These are phyloP conservation scores for Diplodia scrobiculata DNA, from an alignment of 2,329 filamentous ascomycete species.

Conservation along the genomic window DNA sequence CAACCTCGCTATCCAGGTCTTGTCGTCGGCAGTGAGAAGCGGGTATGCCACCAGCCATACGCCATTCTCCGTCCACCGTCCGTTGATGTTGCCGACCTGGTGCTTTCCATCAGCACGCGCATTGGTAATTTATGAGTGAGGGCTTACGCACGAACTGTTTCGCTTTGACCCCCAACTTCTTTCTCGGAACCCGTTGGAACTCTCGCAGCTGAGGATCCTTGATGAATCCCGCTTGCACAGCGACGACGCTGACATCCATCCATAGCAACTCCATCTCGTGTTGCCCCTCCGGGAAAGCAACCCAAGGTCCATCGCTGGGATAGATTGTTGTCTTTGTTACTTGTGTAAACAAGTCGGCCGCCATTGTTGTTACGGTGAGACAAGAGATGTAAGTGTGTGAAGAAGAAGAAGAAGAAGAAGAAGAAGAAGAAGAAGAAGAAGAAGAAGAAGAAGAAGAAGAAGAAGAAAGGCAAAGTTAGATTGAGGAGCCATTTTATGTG, in stretches of 20 bases:
- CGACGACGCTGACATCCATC: neutral
- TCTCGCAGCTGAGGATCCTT: neutral
- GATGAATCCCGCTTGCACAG: neutral
- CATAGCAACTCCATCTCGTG: neutral
- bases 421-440: no score
- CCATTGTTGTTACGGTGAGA: neutral
- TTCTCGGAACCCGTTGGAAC: neutral
- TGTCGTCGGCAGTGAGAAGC: neutral
- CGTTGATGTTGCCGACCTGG: neutral
- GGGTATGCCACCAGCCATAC: neutral
- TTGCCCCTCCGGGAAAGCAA: neutral
- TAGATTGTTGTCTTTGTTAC: neutral
- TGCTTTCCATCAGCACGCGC: neutral
- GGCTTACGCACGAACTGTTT: neutral
- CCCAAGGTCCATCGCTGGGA: neutral
- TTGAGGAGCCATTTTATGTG: neutral
- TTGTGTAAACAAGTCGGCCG: neutral
- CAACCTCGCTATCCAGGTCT: neutral
- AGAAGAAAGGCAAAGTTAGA: neutral
- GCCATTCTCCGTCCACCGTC: neutral
- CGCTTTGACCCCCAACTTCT: neutral
- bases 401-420: neutral
- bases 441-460: no score
- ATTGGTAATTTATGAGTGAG: neutral
- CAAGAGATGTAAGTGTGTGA: neutral